Base-by-base conservation (phyloP, 1,284 basidiomycete genomes). In the Xerocomus amazonicus region DNA sequence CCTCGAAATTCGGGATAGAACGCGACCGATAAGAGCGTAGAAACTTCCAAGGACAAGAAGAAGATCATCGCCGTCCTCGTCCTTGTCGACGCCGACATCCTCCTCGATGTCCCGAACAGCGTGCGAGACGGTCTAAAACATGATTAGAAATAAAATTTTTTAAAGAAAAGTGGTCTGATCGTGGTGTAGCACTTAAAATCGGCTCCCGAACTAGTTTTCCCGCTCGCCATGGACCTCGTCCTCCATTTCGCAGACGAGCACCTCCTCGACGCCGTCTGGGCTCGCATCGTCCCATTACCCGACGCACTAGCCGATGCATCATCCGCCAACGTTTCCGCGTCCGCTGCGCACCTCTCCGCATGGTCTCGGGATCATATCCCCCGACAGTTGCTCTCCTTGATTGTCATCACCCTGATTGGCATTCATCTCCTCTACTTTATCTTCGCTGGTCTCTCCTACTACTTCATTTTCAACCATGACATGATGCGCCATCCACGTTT, bases 401-500 rank as follows among this genome's bases (percentile, higher is more conserved):
- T 74, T 56, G 66, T 77, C 37, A 66, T 98, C 58, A 96, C 94
- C 8, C 73, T 91, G 53, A 60, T 92, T 52, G 93, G 92, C 55
- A 91, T 93, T 47, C 79, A 86, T 59, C 34, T 83, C 40, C 77
- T 95, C 45, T 95, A 99, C 72, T 96, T 97, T 71, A 50, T 85
- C 37, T 90, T 97, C 62, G 94, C 94, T 26, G 74, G 78, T 28
- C 66, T 93, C 10, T 92, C 92, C 4, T 99, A 94, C 73, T 75
- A 73, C 49, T 87, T 79, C 70, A 81, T 99, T 53, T 99, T 97
- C 80, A 95, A 99, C 73, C 88, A 94, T 61, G 84, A 95, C 23
- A 92, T 99, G 84, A 94, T 94, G 84, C 81, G 82, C 43, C 96
- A 99, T 72, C 97, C 96, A 0, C 81, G 88, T 29, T 99, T 95